A percentile compares a stretch with the other conserved stretches of the same genome.
Conservation (phyloP, 441 rosid species). For the Brassica balearica region DNA sequence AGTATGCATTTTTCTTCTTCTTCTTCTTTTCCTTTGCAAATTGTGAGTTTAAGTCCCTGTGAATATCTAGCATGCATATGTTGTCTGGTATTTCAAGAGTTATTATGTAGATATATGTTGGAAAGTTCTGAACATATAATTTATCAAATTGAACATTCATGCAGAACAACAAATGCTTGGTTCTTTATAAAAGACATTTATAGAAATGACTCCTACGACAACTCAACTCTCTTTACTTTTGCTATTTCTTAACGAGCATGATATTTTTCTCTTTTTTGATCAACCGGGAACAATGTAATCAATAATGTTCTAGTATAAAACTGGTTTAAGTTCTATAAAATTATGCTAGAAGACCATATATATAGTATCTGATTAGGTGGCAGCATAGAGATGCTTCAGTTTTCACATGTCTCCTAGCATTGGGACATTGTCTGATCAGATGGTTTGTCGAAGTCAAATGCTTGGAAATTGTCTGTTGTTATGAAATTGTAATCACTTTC, state of each 20-base stretch:
- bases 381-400: not conserved
- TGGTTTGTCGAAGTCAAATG: not conserved
- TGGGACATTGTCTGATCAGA: not conserved
- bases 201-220: not conserved
- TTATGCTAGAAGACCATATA: not conserved
- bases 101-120: too few relatives aligned
- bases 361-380: not conserved
- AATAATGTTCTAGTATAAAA: not conserved
- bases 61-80: not conserved
- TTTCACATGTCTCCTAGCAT: not conserved
- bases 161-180: not conserved
- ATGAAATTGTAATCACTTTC: not conserved
- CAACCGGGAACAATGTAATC: not conserved
- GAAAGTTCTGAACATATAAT: too few relatives aligned
- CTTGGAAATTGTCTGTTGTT: not conserved
- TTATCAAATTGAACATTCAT: not conserved
- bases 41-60: not conserved
- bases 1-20: not conserved
- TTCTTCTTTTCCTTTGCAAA: not conserved
- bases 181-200: not conserved
- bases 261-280: not conserved
- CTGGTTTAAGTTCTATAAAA: not conserved
- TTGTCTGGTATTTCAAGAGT: too few relatives aligned
- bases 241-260: not conserved
- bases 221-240: not conserved